These are phyloP conservation scores for Rhododendron ferrugineum DNA, from an alignment of 148 eudicot species.

Conservation along the genomic window DNA sequence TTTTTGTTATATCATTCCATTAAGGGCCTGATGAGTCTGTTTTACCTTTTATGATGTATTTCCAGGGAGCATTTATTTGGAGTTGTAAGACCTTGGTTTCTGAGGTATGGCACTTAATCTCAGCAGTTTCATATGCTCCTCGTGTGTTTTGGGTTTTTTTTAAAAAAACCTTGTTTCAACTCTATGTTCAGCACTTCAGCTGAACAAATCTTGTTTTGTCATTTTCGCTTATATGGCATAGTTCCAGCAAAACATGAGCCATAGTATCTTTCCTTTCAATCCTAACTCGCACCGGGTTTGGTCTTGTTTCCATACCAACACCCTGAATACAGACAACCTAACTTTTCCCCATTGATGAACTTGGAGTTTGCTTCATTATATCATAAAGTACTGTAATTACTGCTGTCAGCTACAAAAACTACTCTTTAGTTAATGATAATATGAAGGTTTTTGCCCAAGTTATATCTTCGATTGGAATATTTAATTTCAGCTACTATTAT, in stretches of 20 bases:
- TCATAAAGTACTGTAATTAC: not conserved
- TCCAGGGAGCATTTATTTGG: conserved; percentile 97
- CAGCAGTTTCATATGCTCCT: not conserved
- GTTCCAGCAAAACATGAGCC: not conserved
- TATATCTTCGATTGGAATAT: not conserved
- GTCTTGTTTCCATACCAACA: not conserved
- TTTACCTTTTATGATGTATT: conserved; percentile 11
- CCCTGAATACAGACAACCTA: not conserved
- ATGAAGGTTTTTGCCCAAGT: not conserved
- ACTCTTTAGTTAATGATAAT: not conserved
- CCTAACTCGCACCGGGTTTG: not conserved
- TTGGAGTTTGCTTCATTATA: not conserved
- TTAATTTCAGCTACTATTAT: not conserved
- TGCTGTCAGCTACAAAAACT: not conserved
- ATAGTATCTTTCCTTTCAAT: not conserved
- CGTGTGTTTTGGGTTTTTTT: not conserved
- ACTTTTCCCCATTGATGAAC: not conserved
- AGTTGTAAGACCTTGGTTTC: conserved; percentile 85
- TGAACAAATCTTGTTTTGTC: not conserved
- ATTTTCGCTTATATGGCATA: not conserved
- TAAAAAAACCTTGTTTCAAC: not conserved
- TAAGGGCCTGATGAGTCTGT: conserved; percentile 4
- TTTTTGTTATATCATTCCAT: not conserved
- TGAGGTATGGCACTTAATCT: conserved; percentile 49
- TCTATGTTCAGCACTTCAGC: not conserved